Percentiles rank a stretch among this genome's conserved stretches.
These are phyloP conservation scores for Venturia nashicola DNA, from an alignment of 2,329 filamentous ascomycete genomes.

Conservation along the genomic window DNA sequence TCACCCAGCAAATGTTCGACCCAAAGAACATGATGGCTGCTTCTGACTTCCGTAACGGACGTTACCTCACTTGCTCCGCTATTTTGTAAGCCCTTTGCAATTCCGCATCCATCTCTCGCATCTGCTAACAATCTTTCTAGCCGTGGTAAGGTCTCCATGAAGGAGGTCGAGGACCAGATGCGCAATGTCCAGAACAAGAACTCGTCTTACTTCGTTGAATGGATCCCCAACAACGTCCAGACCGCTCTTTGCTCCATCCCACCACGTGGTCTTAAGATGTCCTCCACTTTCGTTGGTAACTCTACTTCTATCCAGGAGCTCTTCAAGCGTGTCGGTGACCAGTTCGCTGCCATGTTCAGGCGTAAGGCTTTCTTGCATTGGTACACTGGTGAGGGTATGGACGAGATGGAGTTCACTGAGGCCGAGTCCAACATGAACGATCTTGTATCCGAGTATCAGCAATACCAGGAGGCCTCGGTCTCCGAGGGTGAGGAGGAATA, in stretches of 20 bases:
- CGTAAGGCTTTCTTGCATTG: slow-evolving; percentile 99
- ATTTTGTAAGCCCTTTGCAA: slow-evolving; percentile 56
- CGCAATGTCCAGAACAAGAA: slow-evolving; percentile 99
- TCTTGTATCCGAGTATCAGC: slow-evolving; percentile 98
- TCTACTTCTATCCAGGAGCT: slow-evolving; percentile 99
- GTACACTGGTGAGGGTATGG: slow-evolving; percentile 99
- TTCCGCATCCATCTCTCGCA: slow-evolving; percentile 10
- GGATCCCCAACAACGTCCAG: slow-evolving; percentile 99
- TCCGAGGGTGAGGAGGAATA: slow-evolving; percentile 97
- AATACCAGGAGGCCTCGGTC: slow-evolving; percentile 98
- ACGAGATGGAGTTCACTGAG: slow-evolving; percentile 99
- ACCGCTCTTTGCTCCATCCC: slow-evolving; percentile 98
- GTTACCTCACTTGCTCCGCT: slow-evolving; percentile 98
- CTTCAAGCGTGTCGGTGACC: slow-evolving; percentile 99
- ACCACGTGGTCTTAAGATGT: slow-evolving; percentile 97
- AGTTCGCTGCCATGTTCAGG: slow-evolving; percentile 99
- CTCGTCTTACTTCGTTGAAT: slow-evolving; percentile 98
- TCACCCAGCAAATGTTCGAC: slow-evolving; percentile 99
- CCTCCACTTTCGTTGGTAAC: slow-evolving; percentile 97
- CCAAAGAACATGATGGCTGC: slow-evolving; percentile 99
- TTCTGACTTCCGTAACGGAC: slow-evolving; percentile 98
- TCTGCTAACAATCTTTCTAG: slow-evolving; percentile 30
- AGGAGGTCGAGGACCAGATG: slow-evolving; percentile 99
- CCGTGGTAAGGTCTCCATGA: slow-evolving; percentile 99
- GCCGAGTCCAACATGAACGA: slow-evolving; percentile 99